Evolutionary conservation across 208 protist genomes (phyloP).

Genomic region (Kentomonas sorsogonicus): DNA sequence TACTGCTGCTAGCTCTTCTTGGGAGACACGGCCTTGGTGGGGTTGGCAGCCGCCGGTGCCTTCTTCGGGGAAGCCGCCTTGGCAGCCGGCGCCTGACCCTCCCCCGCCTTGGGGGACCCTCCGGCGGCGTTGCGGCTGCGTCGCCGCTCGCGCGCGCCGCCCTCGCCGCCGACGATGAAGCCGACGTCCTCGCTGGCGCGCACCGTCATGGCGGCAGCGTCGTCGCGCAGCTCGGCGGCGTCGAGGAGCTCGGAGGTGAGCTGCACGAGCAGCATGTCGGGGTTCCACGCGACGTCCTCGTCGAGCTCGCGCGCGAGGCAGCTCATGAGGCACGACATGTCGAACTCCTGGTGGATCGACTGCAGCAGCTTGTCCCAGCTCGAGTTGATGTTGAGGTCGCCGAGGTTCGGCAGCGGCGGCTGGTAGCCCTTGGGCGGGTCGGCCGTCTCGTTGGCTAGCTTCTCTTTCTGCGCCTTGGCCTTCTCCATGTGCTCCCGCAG

Average conservation of each 20-base stretch:
- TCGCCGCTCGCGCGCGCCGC: constrained; percentile 28
- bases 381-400: constrained; percentile 61
- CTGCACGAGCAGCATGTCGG: constrained; percentile 86
- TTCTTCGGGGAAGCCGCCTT: constrained; percentile 6
- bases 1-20: too few species aligned
- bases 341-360: constrained; percentile 58
- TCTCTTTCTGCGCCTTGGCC: constrained; percentile 34
- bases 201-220: constrained; percentile 19
- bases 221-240: constrained; percentile 38
- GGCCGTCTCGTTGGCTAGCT: constrained; percentile 47
- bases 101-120: background rate
- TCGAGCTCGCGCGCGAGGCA: constrained; percentile 76
- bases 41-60: background rate
- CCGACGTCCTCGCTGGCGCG: constrained; percentile 34
- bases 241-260: constrained; percentile 85
- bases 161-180: constrained; percentile 46
- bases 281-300: constrained; percentile 84
- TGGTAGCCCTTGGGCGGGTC: constrained; percentile 67
- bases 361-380: constrained; percentile 69
- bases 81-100: background rate
- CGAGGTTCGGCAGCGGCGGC: constrained; percentile 61
- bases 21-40: too few species aligned
- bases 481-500: constrained; percentile 23
- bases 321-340: constrained; percentile 77
- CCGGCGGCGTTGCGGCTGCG: background rate